Evolutionary conservation across 305 asterid species (phyloP).

Genomic region (Euphrasia arctica): DNA sequence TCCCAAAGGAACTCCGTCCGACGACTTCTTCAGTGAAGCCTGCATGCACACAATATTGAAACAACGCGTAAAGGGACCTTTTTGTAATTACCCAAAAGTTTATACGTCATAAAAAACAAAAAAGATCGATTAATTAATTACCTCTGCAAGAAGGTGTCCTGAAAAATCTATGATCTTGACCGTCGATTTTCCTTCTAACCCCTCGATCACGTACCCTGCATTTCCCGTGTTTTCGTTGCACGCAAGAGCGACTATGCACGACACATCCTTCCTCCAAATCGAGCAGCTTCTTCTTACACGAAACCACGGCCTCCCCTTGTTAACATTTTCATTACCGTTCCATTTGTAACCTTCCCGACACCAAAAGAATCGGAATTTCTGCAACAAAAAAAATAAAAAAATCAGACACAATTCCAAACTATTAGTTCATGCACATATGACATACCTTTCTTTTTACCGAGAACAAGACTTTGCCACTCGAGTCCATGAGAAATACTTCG

Average conservation of each 20-base stretch:
- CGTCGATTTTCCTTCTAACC: conserved; percentile 47
- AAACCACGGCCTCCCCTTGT: conserved; percentile 55
- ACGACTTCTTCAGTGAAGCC: conserved; percentile 41
- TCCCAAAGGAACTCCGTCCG: conserved; percentile 46
- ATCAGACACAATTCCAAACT: background rate
- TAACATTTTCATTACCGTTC: conserved; percentile 29
- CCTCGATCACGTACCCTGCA: conserved; percentile 38
- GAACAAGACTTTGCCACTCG: conserved; percentile 51
- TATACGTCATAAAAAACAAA: background rate
- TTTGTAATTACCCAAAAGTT: background rate
- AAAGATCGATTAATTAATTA: conserved; percentile 12
- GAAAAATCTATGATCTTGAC: conserved; percentile 50
- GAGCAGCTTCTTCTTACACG: conserved; percentile 42
- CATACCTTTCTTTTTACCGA: conserved; percentile 59
- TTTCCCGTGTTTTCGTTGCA: conserved; percentile 26
- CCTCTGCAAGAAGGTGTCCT: conserved; percentile 67
- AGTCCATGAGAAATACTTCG: conserved; percentile 63
- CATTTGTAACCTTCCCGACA: conserved; percentile 71
- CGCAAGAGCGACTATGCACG: conserved; percentile 39
- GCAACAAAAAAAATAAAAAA: conserved; percentile 9
- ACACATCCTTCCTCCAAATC: conserved; percentile 28
- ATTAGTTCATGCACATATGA: too few relatives aligned
- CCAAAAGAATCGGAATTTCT: conserved; percentile 47
- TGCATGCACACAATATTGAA: conserved; percentile 12
- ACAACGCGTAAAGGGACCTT: background rate